A percentile compares a stretch with the other conserved stretches of the same genome.
phyloP scores from a whole-genome alignment of 371 early-diverging fungal genomes.

The Mucor circinelloides region DNA sequence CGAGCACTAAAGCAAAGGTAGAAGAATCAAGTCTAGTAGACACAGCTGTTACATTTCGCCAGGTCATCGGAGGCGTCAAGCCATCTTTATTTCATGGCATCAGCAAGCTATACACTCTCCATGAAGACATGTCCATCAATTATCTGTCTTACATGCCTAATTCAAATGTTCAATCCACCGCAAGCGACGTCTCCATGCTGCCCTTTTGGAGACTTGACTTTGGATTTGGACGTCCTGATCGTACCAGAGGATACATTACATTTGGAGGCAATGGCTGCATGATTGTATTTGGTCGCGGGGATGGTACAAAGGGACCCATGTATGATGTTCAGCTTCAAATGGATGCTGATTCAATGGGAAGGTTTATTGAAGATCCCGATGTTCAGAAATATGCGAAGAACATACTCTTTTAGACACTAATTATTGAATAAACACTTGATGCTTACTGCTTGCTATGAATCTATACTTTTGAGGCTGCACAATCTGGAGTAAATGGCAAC shows the following conservation, averaged over 20 bases:
- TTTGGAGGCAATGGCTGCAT: slow-evolving; percentile 46
- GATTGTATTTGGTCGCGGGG: slow-evolving; percentile 36
- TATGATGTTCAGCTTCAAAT: slow-evolving; percentile 47
- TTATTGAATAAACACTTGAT: too few relatives aligned
- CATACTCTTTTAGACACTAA: slow-evolving; percentile 21
- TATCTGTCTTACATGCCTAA: slow-evolving; percentile 43
- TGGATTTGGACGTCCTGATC: slow-evolving; percentile 40
- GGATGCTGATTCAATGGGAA: slow-evolving; percentile 39
- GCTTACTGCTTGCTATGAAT: too few relatives aligned
- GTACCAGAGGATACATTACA: slow-evolving; percentile 43
- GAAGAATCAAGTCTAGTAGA: slow-evolving; percentile 16
- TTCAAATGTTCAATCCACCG: slow-evolving; percentile 30
- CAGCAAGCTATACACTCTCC: slow-evolving; percentile 39
- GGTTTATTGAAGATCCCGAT: slow-evolving; percentile 43
- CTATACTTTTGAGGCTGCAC: too few relatives aligned
- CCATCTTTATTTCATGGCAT: slow-evolving; percentile 38
- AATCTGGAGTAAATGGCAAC: too few relatives aligned
- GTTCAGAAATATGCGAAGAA: slow-evolving; percentile 34
- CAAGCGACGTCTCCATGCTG: slow-evolving; percentile 33
- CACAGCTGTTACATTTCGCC: slow-evolving; percentile 30
- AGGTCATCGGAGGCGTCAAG: slow-evolving; percentile 15
- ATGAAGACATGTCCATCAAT: slow-evolving; percentile 46
- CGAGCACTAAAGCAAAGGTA: slow-evolving; percentile 18
- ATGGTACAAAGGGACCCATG: slow-evolving; percentile 26
- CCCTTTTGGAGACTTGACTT: slow-evolving; percentile 44